Conservation (phyloP, 2,329 filamentous ascomycete species). For the Ascochyta fabae region DNA sequence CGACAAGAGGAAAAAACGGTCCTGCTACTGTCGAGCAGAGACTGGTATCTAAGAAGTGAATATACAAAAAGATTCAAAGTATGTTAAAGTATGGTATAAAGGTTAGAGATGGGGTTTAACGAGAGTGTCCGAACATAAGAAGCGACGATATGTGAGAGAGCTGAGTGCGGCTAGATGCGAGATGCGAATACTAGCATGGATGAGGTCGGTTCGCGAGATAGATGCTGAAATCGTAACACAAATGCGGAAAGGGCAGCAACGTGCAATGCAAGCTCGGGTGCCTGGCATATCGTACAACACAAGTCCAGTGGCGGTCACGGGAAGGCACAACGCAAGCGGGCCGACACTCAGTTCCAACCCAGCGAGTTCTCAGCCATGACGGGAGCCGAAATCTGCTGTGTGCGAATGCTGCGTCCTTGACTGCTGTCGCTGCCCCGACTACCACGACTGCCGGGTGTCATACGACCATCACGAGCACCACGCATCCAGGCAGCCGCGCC, state of each 20-base stretch:
- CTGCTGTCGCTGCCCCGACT: conserved; percentile 61
- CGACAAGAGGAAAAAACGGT: conserved; percentile 43
- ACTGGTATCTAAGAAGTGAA: conserved; percentile 53
- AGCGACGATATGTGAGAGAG: conserved; percentile 23
- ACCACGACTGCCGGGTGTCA: conserved; percentile 52
- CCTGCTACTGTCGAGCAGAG: conserved; percentile 40
- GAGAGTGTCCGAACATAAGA: conserved; percentile 45
- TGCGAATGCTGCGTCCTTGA: conserved; percentile 67
- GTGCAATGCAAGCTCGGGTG: not conserved
- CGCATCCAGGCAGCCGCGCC: conserved; percentile 58
- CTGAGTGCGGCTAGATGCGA: conserved; percentile 19
- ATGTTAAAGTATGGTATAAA: conserved; percentile 41
- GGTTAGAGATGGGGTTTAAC: conserved; percentile 37
- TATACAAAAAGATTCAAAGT: conserved; percentile 33
- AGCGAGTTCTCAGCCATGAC: conserved; percentile 94
- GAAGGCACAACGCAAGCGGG: not conserved
- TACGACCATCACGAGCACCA: conserved; percentile 49
- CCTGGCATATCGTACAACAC: conserved; percentile 33
- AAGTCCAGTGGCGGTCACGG: not conserved
- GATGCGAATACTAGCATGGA: conserved; percentile 27
- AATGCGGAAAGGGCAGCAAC: conserved; percentile 10
- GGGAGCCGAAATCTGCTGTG: conserved; percentile 82
- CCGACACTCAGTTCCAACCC: conserved; percentile 79
- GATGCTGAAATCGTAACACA: conserved; percentile 15
- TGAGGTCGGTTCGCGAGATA: conserved; percentile 18